These are phyloP conservation scores for Reticulascus tulasneorum DNA, from an alignment of 2,329 filamentous ascomycete species.

Conservation along the genomic window DNA sequence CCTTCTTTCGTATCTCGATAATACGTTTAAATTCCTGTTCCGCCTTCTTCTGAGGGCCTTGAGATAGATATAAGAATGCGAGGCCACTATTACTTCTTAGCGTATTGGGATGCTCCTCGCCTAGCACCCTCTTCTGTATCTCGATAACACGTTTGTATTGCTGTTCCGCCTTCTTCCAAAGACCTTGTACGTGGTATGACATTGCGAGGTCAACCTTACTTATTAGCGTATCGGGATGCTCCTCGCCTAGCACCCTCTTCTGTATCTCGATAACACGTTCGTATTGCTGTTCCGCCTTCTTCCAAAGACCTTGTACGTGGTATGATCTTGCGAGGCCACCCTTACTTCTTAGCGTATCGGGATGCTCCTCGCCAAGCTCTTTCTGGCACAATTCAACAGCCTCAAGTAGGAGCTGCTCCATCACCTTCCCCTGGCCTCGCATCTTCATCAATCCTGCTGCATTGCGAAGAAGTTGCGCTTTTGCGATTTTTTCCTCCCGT, in stretches of 20 bases:
- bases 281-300: slow-evolving; percentile 2
- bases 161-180: not conserved
- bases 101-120: not conserved
- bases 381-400: not conserved
- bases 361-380: not conserved
- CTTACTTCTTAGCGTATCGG: not conserved
- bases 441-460: rapidly evolving
- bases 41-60: too few species aligned
- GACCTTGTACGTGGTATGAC: not conserved
- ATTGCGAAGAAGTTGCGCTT: not conserved
- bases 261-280: slow-evolving; percentile 1
- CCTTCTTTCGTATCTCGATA: too few species aligned
- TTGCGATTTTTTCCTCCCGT: not conserved
- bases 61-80: too few species aligned
- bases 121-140: not conserved
- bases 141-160: not conserved
- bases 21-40: too few species aligned
- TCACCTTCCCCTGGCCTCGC: not conserved
- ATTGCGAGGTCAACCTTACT: not conserved
- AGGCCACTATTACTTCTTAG: too few species aligned
- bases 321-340: not conserved
- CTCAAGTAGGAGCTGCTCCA: not conserved
- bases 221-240: not conserved
- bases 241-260: slow-evolving; percentile 1
- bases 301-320: not conserved